Base-by-base conservation (phyloP, 2,329 filamentous ascomycete genomes). In the Emericellopsis atlantica region DNA sequence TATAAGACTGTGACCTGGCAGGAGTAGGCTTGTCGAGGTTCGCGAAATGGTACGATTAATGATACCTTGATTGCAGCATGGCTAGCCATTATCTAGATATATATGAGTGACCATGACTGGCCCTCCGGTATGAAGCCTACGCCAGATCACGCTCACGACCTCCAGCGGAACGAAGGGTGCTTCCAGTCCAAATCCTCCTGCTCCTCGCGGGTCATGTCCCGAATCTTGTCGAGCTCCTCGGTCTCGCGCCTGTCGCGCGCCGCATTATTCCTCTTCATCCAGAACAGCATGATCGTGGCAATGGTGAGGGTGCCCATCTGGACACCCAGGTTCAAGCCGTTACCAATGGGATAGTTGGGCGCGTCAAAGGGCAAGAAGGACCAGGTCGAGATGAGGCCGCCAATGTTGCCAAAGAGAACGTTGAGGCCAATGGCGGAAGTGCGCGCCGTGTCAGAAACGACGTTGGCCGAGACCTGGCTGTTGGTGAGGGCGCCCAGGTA, bases 401-500 rank as follows among this genome's bases (percentile, higher is more conserved):
- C 44, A 22, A 40, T 36, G 46, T 44, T 44, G 7, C 43, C 43
- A 11, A 44, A 40, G 36, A 44, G 38, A 37, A 44, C 43, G 24
- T 42, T 44, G 24, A 44, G 26, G 8, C 43, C 76, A 43, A 81
- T 79, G 10, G 76, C 74, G 1, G 72, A 67, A 4, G 70, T 72
- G 9, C 79, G 66, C 0, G 80, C 75, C 0, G 79, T 81, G 49
- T 84, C 81, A 2, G 74, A 76, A 4, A 82, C 70, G 1, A 84
- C 78, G 49, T 83, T 83, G 14, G 78, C 79, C 0, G 76, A 72
- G 3, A 70, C 72, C 46, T 84, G 74, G 0, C 79, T 76, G 50
- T 80, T 83, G 51, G 71, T 72, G 4, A 85, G 64, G 0, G 79
- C 67, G 0, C 80, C 81, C 33, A 76, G 72, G 2, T 72, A 58